Evolutionary conservation across 129 eudicot species (phyloP).

Genomic region (Mikania micrantha): DNA sequence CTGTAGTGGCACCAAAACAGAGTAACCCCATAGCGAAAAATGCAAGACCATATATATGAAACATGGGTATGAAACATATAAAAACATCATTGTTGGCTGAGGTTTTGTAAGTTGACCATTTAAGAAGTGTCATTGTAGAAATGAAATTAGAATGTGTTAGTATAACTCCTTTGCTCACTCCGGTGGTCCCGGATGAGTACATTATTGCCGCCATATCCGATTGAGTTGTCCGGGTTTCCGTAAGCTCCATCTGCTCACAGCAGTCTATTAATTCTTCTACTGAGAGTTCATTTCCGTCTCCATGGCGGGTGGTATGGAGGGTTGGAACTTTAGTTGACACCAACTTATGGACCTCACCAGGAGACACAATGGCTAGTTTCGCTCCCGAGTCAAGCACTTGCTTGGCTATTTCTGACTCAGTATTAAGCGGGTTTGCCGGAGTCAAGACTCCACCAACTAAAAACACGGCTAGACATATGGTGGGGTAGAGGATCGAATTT

Average conservation of each 20-base stretch:
- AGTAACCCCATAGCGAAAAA: conserved; percentile 63
- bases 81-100: conserved; percentile 49
- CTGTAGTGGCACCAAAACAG: conserved; percentile 46
- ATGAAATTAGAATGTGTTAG: conserved; percentile 57
- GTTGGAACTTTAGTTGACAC: conserved; percentile 36
- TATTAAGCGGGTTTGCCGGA: conserved; percentile 75
- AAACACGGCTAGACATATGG: conserved; percentile 61
- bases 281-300: conserved; percentile 30
- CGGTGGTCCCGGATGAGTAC: conserved; percentile 84
- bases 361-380: conserved; percentile 46
- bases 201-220: conserved; percentile 66
- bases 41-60: conserved; percentile 70
- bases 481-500: conserved; percentile 55
- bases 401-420: conserved; percentile 48
- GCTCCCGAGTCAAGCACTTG: conserved; percentile 70
- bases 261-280: conserved; percentile 48
- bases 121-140: conserved; percentile 39
- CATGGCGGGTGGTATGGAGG: conserved; percentile 37
- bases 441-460: conserved; percentile 61
- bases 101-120: conserved; percentile 39
- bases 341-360: conserved; percentile 42
- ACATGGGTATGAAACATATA: conserved; percentile 67
- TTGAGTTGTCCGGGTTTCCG: conserved; percentile 33
- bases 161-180: conserved; percentile 65
- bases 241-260: conserved; percentile 44